phyloP scores from a whole-genome alignment of 768 basidiomycete genomes.

The Boletus patriciae region DNA sequence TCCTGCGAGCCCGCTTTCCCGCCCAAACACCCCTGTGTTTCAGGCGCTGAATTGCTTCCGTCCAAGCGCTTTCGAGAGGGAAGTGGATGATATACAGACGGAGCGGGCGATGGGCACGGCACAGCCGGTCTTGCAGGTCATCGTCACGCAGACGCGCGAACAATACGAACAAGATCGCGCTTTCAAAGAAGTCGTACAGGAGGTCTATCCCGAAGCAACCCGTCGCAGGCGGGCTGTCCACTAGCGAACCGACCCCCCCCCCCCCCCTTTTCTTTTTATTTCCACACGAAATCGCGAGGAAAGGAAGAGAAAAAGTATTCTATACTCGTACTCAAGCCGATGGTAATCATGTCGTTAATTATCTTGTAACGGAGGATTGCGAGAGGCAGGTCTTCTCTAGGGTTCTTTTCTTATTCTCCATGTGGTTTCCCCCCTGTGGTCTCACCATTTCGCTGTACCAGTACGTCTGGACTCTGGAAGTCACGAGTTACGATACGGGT shows the following conservation, averaged over 20 bases:
- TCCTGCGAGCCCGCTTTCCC: slow-evolving; percentile 25
- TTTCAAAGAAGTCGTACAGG: slow-evolving; percentile 31
- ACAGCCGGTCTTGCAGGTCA: slow-evolving; percentile 33
- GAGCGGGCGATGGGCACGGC: slow-evolving; percentile 13
- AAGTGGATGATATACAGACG: slow-evolving; percentile 28
- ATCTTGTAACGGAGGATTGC: slow-evolving; percentile 18
- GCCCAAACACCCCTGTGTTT: slow-evolving; percentile 23
- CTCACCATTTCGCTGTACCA: not conserved
- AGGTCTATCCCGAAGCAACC: slow-evolving; percentile 29
- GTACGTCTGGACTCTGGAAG: not conserved
- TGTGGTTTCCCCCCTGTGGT: not conserved
- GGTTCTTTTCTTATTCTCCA: slow-evolving; percentile 6
- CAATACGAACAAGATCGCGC: slow-evolving; percentile 35
- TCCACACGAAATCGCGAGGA: not conserved
- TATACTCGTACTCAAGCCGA: not conserved
- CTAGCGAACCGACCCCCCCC: not conserved
- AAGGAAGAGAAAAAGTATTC: slow-evolving; percentile 18
- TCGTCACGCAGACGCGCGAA: slow-evolving; percentile 35
- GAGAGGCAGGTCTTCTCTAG: slow-evolving; percentile 20
- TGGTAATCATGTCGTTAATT: slow-evolving; percentile 22
- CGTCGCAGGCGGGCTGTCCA: slow-evolving; percentile 16
- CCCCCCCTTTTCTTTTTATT: not conserved
- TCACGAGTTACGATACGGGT: slow-evolving; percentile 2
- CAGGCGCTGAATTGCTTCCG: slow-evolving; percentile 37
- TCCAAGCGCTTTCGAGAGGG: slow-evolving; percentile 33